Evolutionary conservation across 139 green algal species (phyloP).

Genomic region (Dunaliella sp.): DNA sequence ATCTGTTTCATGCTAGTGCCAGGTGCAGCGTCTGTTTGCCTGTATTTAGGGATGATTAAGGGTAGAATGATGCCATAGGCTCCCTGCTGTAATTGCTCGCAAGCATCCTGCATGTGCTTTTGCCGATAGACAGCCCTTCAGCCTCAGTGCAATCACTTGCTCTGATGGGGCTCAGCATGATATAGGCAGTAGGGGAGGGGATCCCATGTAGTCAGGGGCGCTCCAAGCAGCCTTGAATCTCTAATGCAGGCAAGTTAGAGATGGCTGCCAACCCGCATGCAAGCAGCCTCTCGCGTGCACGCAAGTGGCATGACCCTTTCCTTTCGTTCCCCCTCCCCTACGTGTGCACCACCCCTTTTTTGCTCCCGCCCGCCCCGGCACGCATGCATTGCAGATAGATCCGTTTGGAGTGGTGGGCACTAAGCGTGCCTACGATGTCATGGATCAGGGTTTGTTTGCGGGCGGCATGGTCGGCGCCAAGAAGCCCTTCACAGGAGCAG

Average conservation of each 20-base stretch:
- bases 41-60: too few species aligned
- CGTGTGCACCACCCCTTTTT: not conserved
- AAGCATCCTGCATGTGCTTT: too few species aligned
- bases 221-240: too few species aligned
- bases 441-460: not conserved
- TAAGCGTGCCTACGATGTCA: conserved; percentile 26
- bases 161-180: too few species aligned
- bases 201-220: too few species aligned
- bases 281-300: not conserved
- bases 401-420: not conserved
- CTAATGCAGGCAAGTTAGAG: not conserved
- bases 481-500: conserved; percentile 16
- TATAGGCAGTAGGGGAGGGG: not conserved
- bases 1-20: too few species aligned
- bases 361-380: conserved; percentile 11
- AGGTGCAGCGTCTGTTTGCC: too few species aligned
- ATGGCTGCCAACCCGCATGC: not conserved
- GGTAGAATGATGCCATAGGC: too few species aligned
- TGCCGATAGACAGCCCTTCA: too few species aligned
- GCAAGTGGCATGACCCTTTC: not conserved
- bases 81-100: too few species aligned
- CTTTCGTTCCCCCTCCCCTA: not conserved
- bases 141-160: too few species aligned
- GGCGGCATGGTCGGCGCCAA: conserved; percentile 26
- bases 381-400: conserved; percentile 17